Conservation (phyloP, 2,329 filamentous ascomycete genomes). For the Ceratocystiopsis brevicomis region DNA sequence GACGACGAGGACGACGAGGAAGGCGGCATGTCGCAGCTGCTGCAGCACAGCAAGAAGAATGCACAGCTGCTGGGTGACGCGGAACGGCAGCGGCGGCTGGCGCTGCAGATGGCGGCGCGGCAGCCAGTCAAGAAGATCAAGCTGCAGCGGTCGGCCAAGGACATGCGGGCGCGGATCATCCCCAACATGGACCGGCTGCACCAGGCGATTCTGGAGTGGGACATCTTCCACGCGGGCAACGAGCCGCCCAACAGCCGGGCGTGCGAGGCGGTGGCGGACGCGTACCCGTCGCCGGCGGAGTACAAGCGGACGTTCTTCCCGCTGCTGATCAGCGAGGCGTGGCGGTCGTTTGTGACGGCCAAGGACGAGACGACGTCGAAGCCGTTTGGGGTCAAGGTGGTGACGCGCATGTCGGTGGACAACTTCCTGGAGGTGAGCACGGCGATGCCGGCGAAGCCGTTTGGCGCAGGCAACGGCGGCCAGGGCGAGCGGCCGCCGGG, state of each 20-base stretch:
- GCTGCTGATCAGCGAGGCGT: slow-evolving; percentile 78
- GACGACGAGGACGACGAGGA: slow-evolving; percentile 48
- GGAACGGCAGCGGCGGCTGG: slow-evolving; percentile 23
- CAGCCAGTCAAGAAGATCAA: slow-evolving; percentile 72
- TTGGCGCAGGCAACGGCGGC: slow-evolving; percentile 34
- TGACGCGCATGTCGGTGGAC: slow-evolving; percentile 77
- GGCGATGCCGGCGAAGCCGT: slow-evolving; percentile 50
- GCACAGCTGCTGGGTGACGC: slow-evolving; percentile 31
- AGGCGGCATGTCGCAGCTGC: slow-evolving; percentile 31
- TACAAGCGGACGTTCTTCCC: slow-evolving; percentile 87
- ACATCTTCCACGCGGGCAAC: slow-evolving; percentile 79
- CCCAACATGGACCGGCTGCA: slow-evolving; percentile 77
- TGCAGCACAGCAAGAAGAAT: slow-evolving; percentile 27
- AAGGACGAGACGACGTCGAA: slow-evolving; percentile 71
- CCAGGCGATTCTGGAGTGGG: slow-evolving; percentile 75
- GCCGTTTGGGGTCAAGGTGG: slow-evolving; percentile 71
- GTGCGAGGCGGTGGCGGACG: slow-evolving; percentile 59
- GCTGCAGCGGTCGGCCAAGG: slow-evolving; percentile 65
- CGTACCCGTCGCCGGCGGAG: slow-evolving; percentile 54
- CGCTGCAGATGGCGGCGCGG: slow-evolving; percentile 27
- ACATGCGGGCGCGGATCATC: slow-evolving; percentile 81
- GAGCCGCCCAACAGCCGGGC: slow-evolving; percentile 61
- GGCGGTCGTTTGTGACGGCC: slow-evolving; percentile 79
- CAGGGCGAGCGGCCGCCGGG: slow-evolving; percentile 24
- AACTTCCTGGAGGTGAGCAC: slow-evolving; percentile 84